Evolutionary conservation across 768 basidiomycete species (phyloP).

Genomic region (Neoboletus brunneissimus): DNA sequence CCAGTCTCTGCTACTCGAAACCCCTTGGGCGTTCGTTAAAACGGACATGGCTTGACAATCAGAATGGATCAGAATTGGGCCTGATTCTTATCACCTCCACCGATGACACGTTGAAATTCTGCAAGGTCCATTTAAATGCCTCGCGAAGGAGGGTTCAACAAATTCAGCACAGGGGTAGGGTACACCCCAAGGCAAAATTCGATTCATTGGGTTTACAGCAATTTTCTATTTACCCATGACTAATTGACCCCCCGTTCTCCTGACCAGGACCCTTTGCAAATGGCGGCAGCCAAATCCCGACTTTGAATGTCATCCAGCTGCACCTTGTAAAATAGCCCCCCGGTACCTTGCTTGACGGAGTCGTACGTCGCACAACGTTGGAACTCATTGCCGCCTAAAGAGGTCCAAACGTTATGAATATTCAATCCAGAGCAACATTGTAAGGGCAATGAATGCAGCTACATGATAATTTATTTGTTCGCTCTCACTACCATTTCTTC

Average conservation of each 20-base stretch:
- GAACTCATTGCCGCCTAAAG: neutral
- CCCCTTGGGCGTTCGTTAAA: neutral
- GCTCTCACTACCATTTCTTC: conserved; percentile 86
- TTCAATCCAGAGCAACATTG: neutral
- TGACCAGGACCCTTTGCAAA: neutral
- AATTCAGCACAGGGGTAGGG: neutral
- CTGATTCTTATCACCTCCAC: neutral
- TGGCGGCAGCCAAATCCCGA: too few species aligned
- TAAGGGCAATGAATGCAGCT: neutral
- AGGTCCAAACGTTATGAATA: too few species aligned
- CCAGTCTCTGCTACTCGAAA: neutral
- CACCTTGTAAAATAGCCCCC: too few species aligned
- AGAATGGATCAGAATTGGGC: neutral
- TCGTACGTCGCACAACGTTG: neutral
- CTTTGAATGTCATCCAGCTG: too few species aligned
- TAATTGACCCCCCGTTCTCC: neutral
- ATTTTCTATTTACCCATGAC: neutral
- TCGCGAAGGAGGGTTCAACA: neutral
- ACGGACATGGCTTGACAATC: neutral
- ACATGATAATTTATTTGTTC: conserved; percentile 23
- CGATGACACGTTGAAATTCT: neutral
- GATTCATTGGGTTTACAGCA: neutral
- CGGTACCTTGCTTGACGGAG: neutral
- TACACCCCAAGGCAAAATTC: neutral
- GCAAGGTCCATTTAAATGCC: neutral